Evolutionary conservation across 768 basidiomycete species (phyloP), one percentile per base, ranked within the genome.

Genomic region (Termitomyces sp.): DNA sequence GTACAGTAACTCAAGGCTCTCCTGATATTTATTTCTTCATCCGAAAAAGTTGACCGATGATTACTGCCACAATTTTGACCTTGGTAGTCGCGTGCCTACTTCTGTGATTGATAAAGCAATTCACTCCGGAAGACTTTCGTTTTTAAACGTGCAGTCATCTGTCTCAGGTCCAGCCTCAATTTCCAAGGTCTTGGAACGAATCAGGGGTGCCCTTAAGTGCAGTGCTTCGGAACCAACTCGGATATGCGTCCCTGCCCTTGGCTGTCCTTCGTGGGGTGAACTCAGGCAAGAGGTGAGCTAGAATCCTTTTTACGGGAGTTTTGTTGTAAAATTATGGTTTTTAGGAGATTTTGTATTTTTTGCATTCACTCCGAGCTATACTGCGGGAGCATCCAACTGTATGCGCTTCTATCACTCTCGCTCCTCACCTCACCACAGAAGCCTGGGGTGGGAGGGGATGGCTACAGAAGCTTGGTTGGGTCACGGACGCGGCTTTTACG

Each of bases 391-490:
- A 83, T 64, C 75, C 81, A 42, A 73, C 79, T 58, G 80, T 77
- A 8, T 88, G 88, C 64, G 90, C 84, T 15, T 81, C 85, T 41
- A 68, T 91, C 34, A 82, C 80, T 53, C 72, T 95, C 14, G 78
- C 86, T 2, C 77, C 91, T 7, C 76, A 85, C 60, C 60, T 85
- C 38, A 87, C 81, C 32, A 68, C 72, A 44, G 83, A 84, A 44
- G 65, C 65, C 5, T 86, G 81, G 80, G 81, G 76, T 37, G 87
- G 83, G 17, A 60, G 69, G 19, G 87, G 84, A 2, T 95, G 92
- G 90, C 68, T 84, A 28, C 80, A 87, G 59, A 88, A 85, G 66
- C 68, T 96, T 17, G 82, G 86, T 15, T 93, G 90, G 91, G 68
- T 84, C 30, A 79, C 84, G 2, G 93, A 96, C 68, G 85, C 80